Percentiles rank a stretch among this genome's conserved stretches.
phyloP scores from a whole-genome alignment of 768 basidiomycete species.

The Zangia roseola region DNA sequence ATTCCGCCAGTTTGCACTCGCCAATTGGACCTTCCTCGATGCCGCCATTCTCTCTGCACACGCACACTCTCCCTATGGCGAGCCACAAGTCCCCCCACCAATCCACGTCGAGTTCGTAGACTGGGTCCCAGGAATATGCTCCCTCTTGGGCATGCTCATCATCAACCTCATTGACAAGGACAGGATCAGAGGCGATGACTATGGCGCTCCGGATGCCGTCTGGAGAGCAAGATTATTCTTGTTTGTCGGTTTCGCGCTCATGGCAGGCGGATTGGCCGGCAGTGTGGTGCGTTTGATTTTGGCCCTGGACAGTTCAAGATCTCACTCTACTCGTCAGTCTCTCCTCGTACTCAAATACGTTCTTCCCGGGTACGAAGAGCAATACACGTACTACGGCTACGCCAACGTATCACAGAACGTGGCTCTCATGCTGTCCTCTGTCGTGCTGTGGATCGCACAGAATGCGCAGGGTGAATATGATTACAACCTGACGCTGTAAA shows the following conservation, averaged over 20 bases:
- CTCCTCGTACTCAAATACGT: conserved; percentile 90
- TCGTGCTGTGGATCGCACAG: conserved; percentile 92
- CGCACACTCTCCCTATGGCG: conserved; percentile 70
- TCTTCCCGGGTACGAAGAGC: conserved; percentile 65
- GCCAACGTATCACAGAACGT: conserved; percentile 96
- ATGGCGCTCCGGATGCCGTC: conserved; percentile 80
- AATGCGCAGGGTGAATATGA: conserved; percentile 86
- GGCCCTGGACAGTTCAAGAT: not conserved
- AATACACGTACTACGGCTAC: conserved; percentile 88
- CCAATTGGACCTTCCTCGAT: conserved; percentile 94
- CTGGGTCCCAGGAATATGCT: conserved; percentile 97
- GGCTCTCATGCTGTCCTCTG: conserved; percentile 77
- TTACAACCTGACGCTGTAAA: conserved; percentile 77
- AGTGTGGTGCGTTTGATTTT: conserved; percentile 69
- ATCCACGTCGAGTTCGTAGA: conserved; percentile 91
- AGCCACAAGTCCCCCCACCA: conserved; percentile 65
- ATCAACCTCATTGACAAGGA: conserved; percentile 96
- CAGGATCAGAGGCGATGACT: conserved; percentile 75
- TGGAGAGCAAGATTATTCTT: conserved; percentile 89
- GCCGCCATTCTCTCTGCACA: conserved; percentile 89
- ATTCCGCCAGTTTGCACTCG: conserved; percentile 97
- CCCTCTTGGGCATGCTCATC: conserved; percentile 87
- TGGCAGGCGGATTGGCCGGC: conserved; percentile 98
- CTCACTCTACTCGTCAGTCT: conserved; percentile 48
- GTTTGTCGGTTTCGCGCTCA: conserved; percentile 93